A percentile compares a stretch with the other conserved stretches of the same genome.
These are phyloP conservation scores for Magnusiomyces sp. DNA, from an alignment of 1,139 yeast species.

Conservation along the genomic window DNA sequence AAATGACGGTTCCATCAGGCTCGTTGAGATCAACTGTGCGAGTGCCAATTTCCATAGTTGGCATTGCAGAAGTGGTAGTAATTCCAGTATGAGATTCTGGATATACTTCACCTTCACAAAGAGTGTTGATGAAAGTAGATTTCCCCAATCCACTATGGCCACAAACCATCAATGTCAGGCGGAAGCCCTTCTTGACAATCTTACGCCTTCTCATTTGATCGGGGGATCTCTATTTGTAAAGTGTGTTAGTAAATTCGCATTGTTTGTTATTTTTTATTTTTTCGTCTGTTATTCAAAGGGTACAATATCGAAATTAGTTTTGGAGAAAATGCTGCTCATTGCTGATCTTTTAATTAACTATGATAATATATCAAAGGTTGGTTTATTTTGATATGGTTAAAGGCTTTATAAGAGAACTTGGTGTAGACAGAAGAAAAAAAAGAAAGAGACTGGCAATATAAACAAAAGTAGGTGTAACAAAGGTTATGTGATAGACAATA, in stretches of 20 bases:
- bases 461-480: too few species aligned
- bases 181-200: constrained; percentile 74
- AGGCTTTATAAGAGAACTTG: too few species aligned
- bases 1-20: constrained; percentile 55
- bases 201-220: constrained; percentile 46
- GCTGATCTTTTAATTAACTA: too few species aligned
- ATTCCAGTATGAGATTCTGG: constrained; percentile 21
- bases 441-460: too few species aligned
- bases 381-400: too few species aligned
- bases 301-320: constrained; percentile 5
- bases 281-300: neutral
- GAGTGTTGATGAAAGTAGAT: constrained; percentile 67
- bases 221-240: constrained; percentile 12
- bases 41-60: constrained; percentile 14
- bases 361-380: too few species aligned
- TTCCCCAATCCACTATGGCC: constrained; percentile 74
- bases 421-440: too few species aligned
- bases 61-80: constrained; percentile 8
- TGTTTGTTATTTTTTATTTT: neutral
- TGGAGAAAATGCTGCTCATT: constrained; percentile 3
- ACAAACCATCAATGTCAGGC: constrained; percentile 67
- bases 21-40: constrained; percentile 23
- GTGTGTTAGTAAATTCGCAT: neutral
- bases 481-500: too few species aligned
- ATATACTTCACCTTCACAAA: constrained; percentile 77